Base-by-base conservation (phyloP, 768 basidiomycete species). In the Melanogaster broomeanus region DNA sequence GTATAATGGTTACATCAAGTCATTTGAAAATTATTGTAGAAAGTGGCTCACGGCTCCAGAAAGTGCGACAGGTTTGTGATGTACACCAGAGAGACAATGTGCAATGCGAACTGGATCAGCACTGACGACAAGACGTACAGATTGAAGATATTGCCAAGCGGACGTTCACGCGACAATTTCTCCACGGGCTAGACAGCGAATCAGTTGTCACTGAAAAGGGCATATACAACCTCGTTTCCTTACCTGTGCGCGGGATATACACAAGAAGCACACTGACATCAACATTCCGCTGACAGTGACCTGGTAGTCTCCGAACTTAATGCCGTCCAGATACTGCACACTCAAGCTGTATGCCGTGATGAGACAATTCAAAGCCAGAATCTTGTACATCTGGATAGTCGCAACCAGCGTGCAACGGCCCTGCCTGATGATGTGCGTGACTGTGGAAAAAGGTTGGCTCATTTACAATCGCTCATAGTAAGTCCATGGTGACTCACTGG, bases 361-460 rank as follows among this genome's bases (percentile, higher is more conserved):
- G 37, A 99, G 77, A 65, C 97, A 98, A 67, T 98, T 99, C 49
- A 99, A 74, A 1, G 96, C 97, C 33, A 99, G 77, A 59, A 99
- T 99, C 77, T 98, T 97, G 84, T 98, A 99, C 97, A 99, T 99
- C 73, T 99, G 97, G 48, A 96, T 89, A 3, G 97, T 99, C 2
- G 97, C 97, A 40, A 98, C 97, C 16, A 99, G 84, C 1, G 97
- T 99, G 75, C 97, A 98, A 25, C 97, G 91, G 21, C 97, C 97
- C 72, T 98, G 97, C 18, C 97, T 85, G 59, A 99, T 97, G 67
- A 99, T 98, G 66, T 96, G 94, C 18, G 91, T 88, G 62, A 99
- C 93, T 95, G 56, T 19, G 49, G 3, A n/a, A 45, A 37, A 35
- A 28, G 6, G 31, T 50, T 24, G 55, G 56, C 37, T 3, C 12